These are phyloP conservation scores for Calonectria pauciramosa DNA, from an alignment of 2,329 filamentous ascomycete genomes.

Conservation along the genomic window DNA sequence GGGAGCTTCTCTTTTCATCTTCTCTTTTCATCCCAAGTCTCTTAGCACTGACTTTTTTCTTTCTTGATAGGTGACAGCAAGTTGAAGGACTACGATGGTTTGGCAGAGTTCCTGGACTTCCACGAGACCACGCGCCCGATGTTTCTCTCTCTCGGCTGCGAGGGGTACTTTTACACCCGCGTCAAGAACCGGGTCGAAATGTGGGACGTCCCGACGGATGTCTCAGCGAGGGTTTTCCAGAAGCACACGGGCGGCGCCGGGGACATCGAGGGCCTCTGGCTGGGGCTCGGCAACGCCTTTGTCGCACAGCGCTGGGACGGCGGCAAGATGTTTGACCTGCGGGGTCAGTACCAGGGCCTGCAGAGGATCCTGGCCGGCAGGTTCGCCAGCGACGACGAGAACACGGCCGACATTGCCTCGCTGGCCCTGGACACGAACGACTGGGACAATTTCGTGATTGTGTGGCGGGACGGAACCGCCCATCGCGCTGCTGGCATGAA, in stretches of 20 bases:
- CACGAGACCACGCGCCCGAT: conserved; percentile 39
- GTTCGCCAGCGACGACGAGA: background rate
- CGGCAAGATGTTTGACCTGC: conserved; percentile 33
- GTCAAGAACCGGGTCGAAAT: conserved; percentile 30
- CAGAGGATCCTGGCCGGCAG: conserved; percentile 4
- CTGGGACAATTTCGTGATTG: background rate
- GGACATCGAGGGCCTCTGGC: conserved; percentile 34
- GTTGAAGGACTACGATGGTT: conserved; percentile 34
- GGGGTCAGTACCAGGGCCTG: conserved; percentile 29
- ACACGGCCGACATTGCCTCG: conserved; percentile 20
- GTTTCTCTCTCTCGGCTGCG: conserved; percentile 37
- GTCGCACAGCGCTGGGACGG: conserved; percentile 40
- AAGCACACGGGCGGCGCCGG: conserved; percentile 18
- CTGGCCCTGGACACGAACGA: conserved; percentile 35
- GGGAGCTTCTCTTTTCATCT: background rate
- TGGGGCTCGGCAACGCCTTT: conserved; percentile 36
- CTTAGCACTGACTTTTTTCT: too few relatives aligned
- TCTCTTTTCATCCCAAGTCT: too few relatives aligned
- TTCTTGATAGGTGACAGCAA: conserved; percentile 30
- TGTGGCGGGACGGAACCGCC: conserved; percentile 32
- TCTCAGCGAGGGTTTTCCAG: conserved; percentile 12
- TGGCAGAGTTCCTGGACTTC: conserved; percentile 31
- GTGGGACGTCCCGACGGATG: conserved; percentile 30
- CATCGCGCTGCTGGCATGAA: conserved; percentile 22
- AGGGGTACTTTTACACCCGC: conserved; percentile 38